These are phyloP conservation scores for Ganoderma multipileum DNA, from an alignment of 1,284 basidiomycete species.

Conservation along the genomic window DNA sequence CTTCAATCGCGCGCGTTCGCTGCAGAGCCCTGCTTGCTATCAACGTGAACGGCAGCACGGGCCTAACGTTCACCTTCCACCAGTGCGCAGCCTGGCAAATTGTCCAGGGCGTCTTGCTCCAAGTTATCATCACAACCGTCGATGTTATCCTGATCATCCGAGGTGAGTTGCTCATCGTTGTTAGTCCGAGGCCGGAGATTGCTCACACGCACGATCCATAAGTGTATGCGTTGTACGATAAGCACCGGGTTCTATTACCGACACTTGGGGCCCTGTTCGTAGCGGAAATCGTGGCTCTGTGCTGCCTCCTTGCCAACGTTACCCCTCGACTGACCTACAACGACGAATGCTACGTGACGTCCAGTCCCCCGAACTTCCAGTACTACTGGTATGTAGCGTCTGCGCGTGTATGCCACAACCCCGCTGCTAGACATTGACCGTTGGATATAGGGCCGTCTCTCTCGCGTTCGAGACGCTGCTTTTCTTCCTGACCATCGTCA, in stretches of 20 bases:
- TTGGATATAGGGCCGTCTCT: constrained; percentile 31
- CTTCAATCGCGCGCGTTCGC: neutral
- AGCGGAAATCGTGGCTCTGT: constrained; percentile 30
- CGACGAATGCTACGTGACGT: constrained; percentile 36
- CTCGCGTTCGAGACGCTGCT: constrained; percentile 37
- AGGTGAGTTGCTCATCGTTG: constrained; percentile 16
- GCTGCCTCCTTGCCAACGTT: constrained; percentile 33
- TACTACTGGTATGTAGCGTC: constrained; percentile 32
- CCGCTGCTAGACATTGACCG: neutral
- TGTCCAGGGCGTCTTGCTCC: constrained; percentile 34
- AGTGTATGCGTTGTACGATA: constrained; percentile 35
- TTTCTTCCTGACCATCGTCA: constrained; percentile 35
- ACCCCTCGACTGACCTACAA: constrained; percentile 32
- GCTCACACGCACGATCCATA: neutral
- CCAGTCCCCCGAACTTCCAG: constrained; percentile 34
- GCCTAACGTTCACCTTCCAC: constrained; percentile 27
- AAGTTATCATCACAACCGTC: constrained; percentile 35
- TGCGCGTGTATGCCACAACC: neutral
- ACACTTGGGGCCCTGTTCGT: constrained; percentile 30
- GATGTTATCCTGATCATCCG: constrained; percentile 36
- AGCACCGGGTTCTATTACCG: constrained; percentile 23
- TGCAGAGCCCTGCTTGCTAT: constrained; percentile 34
- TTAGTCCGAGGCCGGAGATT: too few relatives aligned
- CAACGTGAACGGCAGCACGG: constrained; percentile 35
- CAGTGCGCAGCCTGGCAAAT: constrained; percentile 35